Base-by-base conservation (phyloP, 2,329 filamentous ascomycete genomes). In the Pseudogymnoascus sp. region DNA sequence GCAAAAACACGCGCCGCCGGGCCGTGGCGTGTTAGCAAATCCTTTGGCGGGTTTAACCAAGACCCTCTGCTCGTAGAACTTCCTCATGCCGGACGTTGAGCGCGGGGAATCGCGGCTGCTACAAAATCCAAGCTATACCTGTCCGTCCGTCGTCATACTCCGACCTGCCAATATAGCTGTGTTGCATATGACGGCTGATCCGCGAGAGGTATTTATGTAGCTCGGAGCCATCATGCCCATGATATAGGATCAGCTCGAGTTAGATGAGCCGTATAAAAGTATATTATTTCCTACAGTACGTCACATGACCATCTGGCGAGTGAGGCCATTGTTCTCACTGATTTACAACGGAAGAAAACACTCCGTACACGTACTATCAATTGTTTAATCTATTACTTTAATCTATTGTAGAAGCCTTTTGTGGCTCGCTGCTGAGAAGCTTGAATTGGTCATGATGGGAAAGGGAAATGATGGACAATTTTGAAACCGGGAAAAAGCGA, bases 401-500 rank as follows among this genome's bases (percentile, higher is more conserved):
- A 55, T 55, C 45, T 55, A 55, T 55, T 55, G 7, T 31, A 18
- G 27, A 55, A 55, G 45, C 45, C 45, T 33, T 55, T 55, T 31
- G 45, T 55, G 45, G 45, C 45, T 31, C n/a, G 27, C 9, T 55
- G n/a, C 5, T 55, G n/a, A 13, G 45, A 55, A 55, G 27, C 45
- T 55, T 55, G 45, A 55, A 55, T 15, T 55, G 27, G 27, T 12
- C 10, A 9, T 55, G 27, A 55, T 55, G 45, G 27, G 27, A 55
- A 55, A 55, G 27, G 45, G 45, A 55, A 55, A 33, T 55, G 45
- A 55, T 55, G 4, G 27, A 55, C 45, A 55, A 31, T 55, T n/a
- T 33, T 55, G 45, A 55, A 55, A 55, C 45, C 45, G 45, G 45
- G 9, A 55, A 55, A 55, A 55, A 13, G 45, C n/a, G 45, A 33